These are phyloP conservation scores for Verticillium isaacii DNA, from an alignment of 2,329 filamentous ascomycete species.

Conservation along the genomic window DNA sequence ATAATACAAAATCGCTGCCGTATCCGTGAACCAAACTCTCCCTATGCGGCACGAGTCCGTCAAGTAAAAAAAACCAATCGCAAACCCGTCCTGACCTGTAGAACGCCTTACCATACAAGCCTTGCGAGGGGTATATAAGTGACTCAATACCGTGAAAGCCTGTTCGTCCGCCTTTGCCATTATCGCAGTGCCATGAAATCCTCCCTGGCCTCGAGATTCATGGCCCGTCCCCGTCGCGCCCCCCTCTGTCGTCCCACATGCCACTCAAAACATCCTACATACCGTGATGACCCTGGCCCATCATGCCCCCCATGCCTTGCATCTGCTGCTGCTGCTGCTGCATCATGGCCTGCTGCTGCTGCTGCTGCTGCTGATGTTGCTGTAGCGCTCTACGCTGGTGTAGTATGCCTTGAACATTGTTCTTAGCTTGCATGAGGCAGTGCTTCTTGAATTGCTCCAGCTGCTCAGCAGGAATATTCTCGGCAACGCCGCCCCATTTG, in stretches of 20 bases:
- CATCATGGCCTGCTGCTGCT: slow-evolving; percentile 30
- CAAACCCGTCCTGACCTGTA: neutral
- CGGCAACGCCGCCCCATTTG: slow-evolving; percentile 32
- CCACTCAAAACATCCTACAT: slow-evolving; percentile 29
- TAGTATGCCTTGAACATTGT: slow-evolving; percentile 25
- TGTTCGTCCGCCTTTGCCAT: neutral
- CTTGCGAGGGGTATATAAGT: slow-evolving; percentile 1
- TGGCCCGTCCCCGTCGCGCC: neutral
- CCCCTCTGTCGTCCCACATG: neutral
- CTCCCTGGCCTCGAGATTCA: neutral
- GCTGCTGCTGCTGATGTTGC: neutral
- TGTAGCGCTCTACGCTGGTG: slow-evolving; percentile 21
- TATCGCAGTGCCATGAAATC: neutral
- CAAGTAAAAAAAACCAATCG: too few relatives aligned
- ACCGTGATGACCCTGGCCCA: slow-evolving; percentile 37
- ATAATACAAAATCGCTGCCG: neutral
- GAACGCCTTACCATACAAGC: neutral
- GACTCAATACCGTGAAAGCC: neutral
- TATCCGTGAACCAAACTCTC: neutral
- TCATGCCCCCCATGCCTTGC: slow-evolving; percentile 51
- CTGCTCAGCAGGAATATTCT: slow-evolving; percentile 41
- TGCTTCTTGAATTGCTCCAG: slow-evolving; percentile 38
- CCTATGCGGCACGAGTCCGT: neutral
- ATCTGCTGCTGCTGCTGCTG: slow-evolving; percentile 36
- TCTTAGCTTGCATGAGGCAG: slow-evolving; percentile 34